These are phyloP conservation scores for Triangularia verruculosa DNA, from an alignment of 2,329 filamentous ascomycete species.

Conservation along the genomic window DNA sequence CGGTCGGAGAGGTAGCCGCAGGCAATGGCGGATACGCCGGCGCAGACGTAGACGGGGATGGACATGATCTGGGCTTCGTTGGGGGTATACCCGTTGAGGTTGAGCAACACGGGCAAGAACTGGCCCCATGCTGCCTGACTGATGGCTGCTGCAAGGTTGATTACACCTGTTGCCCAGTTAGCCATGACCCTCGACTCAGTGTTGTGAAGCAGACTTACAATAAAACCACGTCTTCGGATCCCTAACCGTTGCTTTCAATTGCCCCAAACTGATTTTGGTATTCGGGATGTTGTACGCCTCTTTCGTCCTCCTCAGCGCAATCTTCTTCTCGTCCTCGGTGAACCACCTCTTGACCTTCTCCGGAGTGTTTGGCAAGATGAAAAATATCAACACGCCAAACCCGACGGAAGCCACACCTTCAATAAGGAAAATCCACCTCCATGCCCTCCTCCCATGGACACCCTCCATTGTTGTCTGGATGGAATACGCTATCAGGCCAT, in stretches of 20 bases:
- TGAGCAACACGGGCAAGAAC: constrained; percentile 13
- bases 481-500: constrained; percentile 43
- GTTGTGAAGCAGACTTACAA: background rate
- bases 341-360: constrained; percentile 15
- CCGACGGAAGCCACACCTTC: constrained; percentile 38
- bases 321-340: constrained; percentile 11
- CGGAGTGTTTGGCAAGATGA: constrained; percentile 36
- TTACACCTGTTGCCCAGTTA: background rate
- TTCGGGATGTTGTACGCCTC: constrained; percentile 13
- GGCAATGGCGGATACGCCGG: constrained; percentile 9
- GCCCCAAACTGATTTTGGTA: background rate
- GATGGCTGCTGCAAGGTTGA: constrained; percentile 9
- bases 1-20: constrained; percentile 9
- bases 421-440: constrained; percentile 48
- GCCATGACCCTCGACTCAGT: background rate
- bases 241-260: constrained; percentile 5
- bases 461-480: constrained; percentile 44
- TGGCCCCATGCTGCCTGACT: constrained; percentile 11
- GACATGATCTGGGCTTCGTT: constrained; percentile 15
- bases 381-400: constrained; percentile 34
- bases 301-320: constrained; percentile 9
- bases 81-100: constrained; percentile 11
- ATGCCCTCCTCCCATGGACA: constrained; percentile 36
- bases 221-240: constrained; percentile 15
- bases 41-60: constrained; percentile 12